Base-by-base conservation (phyloP, 345 rosid species). In the Leavenworthia alabamica region DNA sequence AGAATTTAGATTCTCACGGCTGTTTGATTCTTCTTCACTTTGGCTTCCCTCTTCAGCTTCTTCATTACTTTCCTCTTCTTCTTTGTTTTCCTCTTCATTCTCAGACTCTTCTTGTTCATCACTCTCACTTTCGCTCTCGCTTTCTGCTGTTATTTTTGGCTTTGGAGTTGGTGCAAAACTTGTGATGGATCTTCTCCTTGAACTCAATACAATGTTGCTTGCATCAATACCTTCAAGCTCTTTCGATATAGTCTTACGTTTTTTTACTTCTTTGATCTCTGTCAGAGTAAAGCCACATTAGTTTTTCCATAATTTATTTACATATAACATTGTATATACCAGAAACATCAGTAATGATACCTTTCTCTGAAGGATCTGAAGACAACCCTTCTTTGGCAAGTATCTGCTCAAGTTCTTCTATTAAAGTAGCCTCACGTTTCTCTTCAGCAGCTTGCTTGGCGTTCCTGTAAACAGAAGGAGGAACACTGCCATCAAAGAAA, bases 151-250 rank as follows among this genome's bases (percentile, higher is more conserved):
- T 66, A 81, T 36, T 71, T 82, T 79, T 31, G 94, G 84, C 79
- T 81, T 89, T 70, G 86, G 88, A 31, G 87, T 90, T 64, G 90
- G 78, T 27, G 35, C 72, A 49, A 77, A 89, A 66, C 86, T 87
- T 46, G 76, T 73, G 14, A 86, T 56, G 10, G 90, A 67, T 75
- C 96, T 80, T 76, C 94, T 84, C 33, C 99, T 88, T 37, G 97
- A 82, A 71, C 82, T 87, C 26, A 79, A 73, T 36, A 89, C 90
- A 44, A 85, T 87, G 70, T 89, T 93, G 60, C 91, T 87, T 31
- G 57, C 77, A 81, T 89, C 95, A 70, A 93, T 85, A 56, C 94
- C 96, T 72, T 89, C 96, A 4, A 93, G 91, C 78, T 93, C 97
- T 70, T 72, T 83, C 43, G 81, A 82, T 72, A 84, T 83, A 66